Evolutionary conservation across 352 stramenopile species (phyloP).

Genomic region (Phytophthora gonapodyides): DNA sequence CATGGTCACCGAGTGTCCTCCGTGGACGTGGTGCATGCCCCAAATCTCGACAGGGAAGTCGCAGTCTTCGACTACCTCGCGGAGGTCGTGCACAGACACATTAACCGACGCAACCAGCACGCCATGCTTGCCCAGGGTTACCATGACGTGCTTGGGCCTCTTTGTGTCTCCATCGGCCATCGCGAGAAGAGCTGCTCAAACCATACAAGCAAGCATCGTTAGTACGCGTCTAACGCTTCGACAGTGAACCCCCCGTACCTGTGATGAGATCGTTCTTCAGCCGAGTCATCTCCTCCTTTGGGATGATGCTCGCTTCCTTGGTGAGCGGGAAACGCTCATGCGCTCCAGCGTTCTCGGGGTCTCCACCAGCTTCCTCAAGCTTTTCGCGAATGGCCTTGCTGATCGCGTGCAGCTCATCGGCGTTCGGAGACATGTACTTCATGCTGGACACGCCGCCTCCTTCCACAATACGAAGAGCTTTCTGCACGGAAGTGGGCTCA

Average conservation of each 20-base stretch:
- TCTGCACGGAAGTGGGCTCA: slow-evolving; percentile 87
- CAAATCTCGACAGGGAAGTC: slow-evolving; percentile 58
- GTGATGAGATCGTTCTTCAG: slow-evolving; percentile 77
- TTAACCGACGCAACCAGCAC: slow-evolving; percentile 74
- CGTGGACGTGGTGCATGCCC: slow-evolving; percentile 57
- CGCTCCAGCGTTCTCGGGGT: slow-evolving; percentile 12
- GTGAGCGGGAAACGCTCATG: slow-evolving; percentile 62
- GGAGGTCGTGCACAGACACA: slow-evolving; percentile 38
- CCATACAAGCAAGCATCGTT: slow-evolving; percentile 4
- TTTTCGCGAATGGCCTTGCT: slow-evolving; percentile 56
- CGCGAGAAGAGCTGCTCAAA: slow-evolving; percentile 50
- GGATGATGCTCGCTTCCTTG: slow-evolving; percentile 49
- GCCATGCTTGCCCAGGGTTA: slow-evolving; percentile 80
- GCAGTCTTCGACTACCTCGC: slow-evolving; percentile 29
- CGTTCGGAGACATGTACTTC: slow-evolving; percentile 81
- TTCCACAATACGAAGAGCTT: slow-evolving; percentile 68
- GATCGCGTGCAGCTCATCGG: slow-evolving; percentile 74
- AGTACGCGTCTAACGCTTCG: background rate
- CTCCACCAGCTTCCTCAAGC: slow-evolving; percentile 25
- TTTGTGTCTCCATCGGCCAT: slow-evolving; percentile 60
- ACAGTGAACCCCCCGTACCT: slow-evolving; percentile 23
- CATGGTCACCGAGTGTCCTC: slow-evolving; percentile 50
- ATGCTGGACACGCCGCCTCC: slow-evolving; percentile 49
- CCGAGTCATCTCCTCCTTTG: slow-evolving; percentile 48
- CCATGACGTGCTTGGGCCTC: slow-evolving; percentile 68